phyloP scores from a whole-genome alignment of 2,329 filamentous ascomycete genomes.

The Fusarium clavum region DNA sequence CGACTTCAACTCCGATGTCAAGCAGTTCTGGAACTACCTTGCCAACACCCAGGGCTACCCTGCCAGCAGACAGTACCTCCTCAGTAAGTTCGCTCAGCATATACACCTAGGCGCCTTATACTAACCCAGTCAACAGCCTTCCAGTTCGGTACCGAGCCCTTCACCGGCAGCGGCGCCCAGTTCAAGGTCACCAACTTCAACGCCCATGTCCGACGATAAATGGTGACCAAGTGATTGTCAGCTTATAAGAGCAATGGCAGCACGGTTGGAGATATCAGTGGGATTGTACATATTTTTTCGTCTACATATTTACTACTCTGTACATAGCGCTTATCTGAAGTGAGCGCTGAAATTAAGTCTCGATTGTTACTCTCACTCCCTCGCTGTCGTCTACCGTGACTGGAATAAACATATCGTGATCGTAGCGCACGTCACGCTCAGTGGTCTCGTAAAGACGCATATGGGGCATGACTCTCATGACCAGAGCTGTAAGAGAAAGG shows the following conservation, averaged over 20 bases:
- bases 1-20: conserved; percentile 25
- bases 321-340: background rate
- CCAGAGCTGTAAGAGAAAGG: conserved; percentile 16
- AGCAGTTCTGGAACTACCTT: conserved; percentile 27
- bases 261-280: accelerated
- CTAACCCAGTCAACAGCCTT: conserved; percentile 1
- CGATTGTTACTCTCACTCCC: conserved; percentile 14
- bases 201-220: conserved; percentile 3
- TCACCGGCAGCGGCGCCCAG: conserved; percentile 11
- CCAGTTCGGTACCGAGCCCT: conserved; percentile 20
- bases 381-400: background rate
- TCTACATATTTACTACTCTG: conserved; percentile 4
- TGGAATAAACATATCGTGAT: conserved; percentile 28
- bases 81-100: conserved; percentile 1
- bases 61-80: conserved; percentile 13
- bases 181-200: conserved; percentile 25
- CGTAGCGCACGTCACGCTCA: conserved; percentile 13
- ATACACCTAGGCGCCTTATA: accelerated
- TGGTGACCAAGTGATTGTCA: background rate
- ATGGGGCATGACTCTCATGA: conserved; percentile 10
- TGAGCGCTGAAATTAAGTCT: background rate
- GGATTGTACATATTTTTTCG: background rate
- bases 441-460: conserved; percentile 19
- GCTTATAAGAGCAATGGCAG: background rate
- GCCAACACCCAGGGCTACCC: conserved; percentile 15